Percentiles rank a stretch among this genome's conserved stretches.
These are phyloP conservation scores for Lithospermum erythrorhizon DNA, from an alignment of 257 asterid genomes.

Conservation along the genomic window DNA sequence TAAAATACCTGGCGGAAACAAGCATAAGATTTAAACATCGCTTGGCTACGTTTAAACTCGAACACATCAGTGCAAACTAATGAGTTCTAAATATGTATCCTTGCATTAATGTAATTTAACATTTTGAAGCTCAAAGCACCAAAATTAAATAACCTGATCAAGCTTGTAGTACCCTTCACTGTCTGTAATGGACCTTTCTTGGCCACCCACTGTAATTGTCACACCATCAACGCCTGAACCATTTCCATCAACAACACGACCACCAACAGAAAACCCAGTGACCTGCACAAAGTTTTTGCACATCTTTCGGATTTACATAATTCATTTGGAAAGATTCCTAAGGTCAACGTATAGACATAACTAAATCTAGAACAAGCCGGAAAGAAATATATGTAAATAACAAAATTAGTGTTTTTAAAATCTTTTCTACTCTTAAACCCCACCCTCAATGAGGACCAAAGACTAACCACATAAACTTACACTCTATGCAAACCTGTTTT, in stretches of 20 bases:
- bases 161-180: slow-evolving; percentile 84
- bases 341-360: no score
- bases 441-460: no score
- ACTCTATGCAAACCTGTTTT: not conserved
- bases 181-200: slow-evolving; percentile 68
- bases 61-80: not conserved
- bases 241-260: slow-evolving; percentile 84
- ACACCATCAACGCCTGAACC: slow-evolving; percentile 73
- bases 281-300: slow-evolving; percentile 42
- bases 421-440: no score
- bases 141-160: slow-evolving; percentile 67
- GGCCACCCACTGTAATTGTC: slow-evolving; percentile 65
- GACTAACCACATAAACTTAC: no score
- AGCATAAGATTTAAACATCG: no score
- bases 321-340: not conserved
- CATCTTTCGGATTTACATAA: slow-evolving; percentile 1
- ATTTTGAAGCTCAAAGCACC: slow-evolving; percentile 1
- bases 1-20: not conserved
- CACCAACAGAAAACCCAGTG: slow-evolving; percentile 97
- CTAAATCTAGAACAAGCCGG: no score
- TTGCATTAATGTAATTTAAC: not conserved
- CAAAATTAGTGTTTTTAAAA: no score
- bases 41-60: not conserved
- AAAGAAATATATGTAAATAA: no score
- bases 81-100: not conserved